phyloP scores from a whole-genome alignment of 31 red algal genomes.

The Asparagopsis taxiformis region DNA sequence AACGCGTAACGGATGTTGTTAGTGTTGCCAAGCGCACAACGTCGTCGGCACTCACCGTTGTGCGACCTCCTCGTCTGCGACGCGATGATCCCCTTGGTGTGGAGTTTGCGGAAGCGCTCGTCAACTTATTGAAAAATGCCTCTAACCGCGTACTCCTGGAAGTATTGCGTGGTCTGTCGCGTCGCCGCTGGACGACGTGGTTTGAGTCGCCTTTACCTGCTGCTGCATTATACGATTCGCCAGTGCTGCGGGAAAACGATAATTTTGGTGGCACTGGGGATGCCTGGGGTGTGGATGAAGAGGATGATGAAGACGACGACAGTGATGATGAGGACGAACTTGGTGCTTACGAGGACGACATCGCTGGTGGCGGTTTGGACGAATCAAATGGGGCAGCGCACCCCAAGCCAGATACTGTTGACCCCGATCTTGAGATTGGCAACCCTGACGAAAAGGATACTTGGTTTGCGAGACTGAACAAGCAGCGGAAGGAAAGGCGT shows the following conservation, averaged over 20 bases:
- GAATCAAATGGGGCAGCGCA: conserved; percentile 34
- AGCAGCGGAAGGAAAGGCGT: conserved; percentile 37
- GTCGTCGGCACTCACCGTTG: neutral
- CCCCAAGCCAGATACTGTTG: conserved; percentile 8
- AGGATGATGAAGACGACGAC: conserved; percentile 67
- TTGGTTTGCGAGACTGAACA: conserved; percentile 50
- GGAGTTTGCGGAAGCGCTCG: conserved; percentile 72
- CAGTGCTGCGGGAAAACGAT: conserved; percentile 54
- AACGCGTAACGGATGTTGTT: conserved; percentile 26
- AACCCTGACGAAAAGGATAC: conserved; percentile 29
- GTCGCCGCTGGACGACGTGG: conserved; percentile 74
- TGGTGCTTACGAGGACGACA: conserved; percentile 51
- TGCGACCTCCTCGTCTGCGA: conserved; percentile 9
- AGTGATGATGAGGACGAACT: conserved; percentile 44
- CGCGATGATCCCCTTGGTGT: conserved; percentile 64
- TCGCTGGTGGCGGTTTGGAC: conserved; percentile 33
- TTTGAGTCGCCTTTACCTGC: conserved; percentile 70
- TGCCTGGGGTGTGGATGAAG: conserved; percentile 43
- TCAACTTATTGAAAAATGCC: conserved; percentile 67
- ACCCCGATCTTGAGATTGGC: conserved; percentile 26
- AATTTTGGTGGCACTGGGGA: conserved; percentile 22
- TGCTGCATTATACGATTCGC: conserved; percentile 62
- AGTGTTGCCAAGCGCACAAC: conserved; percentile 28
- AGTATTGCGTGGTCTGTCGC: conserved; percentile 66
- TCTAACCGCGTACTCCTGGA: conserved; percentile 76